Evolutionary conservation across 192 early-diverging fungal species (phyloP).

Genomic region (Linnemannia exigua): DNA sequence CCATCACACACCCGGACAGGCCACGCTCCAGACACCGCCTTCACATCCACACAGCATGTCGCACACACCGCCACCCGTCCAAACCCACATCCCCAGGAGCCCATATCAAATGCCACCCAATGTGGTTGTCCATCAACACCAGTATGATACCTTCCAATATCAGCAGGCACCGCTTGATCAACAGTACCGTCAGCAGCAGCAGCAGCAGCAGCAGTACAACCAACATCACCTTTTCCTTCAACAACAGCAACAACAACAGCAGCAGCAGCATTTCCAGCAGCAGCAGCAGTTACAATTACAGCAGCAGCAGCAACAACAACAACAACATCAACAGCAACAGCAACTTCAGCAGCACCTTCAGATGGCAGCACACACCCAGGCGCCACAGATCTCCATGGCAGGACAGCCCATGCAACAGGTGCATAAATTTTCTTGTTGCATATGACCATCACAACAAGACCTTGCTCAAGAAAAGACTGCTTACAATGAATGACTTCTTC

Average conservation of each 20-base stretch:
- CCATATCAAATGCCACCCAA: slow-evolving; percentile 53
- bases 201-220: slow-evolving; percentile 22
- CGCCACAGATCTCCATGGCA: slow-evolving; percentile 18
- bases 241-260: slow-evolving; percentile 33
- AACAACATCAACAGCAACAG: slow-evolving; percentile 31
- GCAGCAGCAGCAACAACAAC: slow-evolving; percentile 32
- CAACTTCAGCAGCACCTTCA: slow-evolving; percentile 23
- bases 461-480: background rate
- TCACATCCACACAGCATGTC: slow-evolving; percentile 31
- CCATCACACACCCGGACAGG: slow-evolving; percentile 51
- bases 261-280: slow-evolving; percentile 30
- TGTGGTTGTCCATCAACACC: slow-evolving; percentile 41
- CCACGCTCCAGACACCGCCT: slow-evolving; percentile 46
- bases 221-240: slow-evolving; percentile 30
- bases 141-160: slow-evolving; percentile 42
- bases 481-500: background rate
- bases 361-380: slow-evolving; percentile 11
- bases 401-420: slow-evolving; percentile 38
- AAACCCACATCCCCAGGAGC: slow-evolving; percentile 30
- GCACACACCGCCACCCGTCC: slow-evolving; percentile 37
- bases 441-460: no score
- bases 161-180: slow-evolving; percentile 38
- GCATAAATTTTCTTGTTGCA: background rate
- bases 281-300: slow-evolving; percentile 24
- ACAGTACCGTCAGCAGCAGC: slow-evolving; percentile 48